Conservation (phyloP, 306 rosid species). For the Prunus padus region DNA sequence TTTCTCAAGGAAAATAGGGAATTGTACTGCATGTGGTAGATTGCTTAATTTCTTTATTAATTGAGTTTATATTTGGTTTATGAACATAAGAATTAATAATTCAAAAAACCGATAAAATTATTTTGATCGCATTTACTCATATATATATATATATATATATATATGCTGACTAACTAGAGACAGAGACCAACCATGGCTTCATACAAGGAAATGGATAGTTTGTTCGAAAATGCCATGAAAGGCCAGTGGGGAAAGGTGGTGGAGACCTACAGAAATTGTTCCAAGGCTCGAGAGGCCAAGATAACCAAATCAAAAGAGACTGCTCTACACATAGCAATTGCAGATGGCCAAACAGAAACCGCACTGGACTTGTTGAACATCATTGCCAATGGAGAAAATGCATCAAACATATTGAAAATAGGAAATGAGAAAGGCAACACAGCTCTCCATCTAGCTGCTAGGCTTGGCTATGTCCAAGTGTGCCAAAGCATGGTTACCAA, state of each 20-base stretch:
- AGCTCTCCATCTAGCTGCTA: constrained; percentile 28
- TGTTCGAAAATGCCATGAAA: constrained; percentile 24
- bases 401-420: background rate
- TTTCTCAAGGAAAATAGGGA: no score
- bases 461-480: constrained; percentile 5
- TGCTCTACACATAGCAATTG: constrained; percentile 26
- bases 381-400: background rate
- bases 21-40: no score
- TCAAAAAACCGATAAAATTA: no score
- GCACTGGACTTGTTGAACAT: constrained; percentile 11
- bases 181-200: background rate
- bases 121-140: no score
- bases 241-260: constrained; percentile 21
- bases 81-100: no score
- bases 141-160: no score
- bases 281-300: constrained; percentile 1
- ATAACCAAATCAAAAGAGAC: constrained; percentile 24
- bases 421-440: constrained; percentile 20
- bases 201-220: constrained; percentile 7
- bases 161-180: background rate
- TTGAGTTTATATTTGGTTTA: no score
- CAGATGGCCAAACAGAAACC: constrained; percentile 8
- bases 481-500: constrained; percentile 1
- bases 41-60: no score
- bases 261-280: background rate